Evolutionary conservation across 2,329 filamentous ascomycete species (phyloP).

Genomic region (Xylaria sp.): DNA sequence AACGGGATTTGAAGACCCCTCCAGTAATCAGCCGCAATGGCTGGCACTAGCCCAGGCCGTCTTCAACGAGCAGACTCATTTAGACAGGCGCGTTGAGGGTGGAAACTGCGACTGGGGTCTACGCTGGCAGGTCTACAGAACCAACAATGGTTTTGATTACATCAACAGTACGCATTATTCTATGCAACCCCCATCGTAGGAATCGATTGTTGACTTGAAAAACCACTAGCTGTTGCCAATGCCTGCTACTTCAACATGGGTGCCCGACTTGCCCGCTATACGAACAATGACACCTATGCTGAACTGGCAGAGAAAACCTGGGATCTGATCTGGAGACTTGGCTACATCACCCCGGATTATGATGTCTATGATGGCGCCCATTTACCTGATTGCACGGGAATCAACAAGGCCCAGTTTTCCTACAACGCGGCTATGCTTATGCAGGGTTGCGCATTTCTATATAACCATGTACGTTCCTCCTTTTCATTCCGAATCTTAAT

Average conservation of each 20-base stretch:
- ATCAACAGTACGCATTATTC: conserved; percentile 66
- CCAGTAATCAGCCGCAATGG: conserved; percentile 66
- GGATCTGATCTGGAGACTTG: conserved; percentile 67
- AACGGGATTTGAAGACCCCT: conserved; percentile 69
- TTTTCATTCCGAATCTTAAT: neutral
- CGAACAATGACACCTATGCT: conserved; percentile 72
- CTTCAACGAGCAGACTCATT: conserved; percentile 69
- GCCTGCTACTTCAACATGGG: conserved; percentile 73
- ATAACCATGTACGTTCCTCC: conserved; percentile 64
- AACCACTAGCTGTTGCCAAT: conserved; percentile 64
- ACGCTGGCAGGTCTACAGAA: conserved; percentile 80
- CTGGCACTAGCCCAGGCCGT: conserved; percentile 75
- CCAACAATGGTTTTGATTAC: conserved; percentile 81
- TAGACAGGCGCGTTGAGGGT: conserved; percentile 69
- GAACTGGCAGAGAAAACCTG: conserved; percentile 70
- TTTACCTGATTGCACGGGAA: conserved; percentile 68
- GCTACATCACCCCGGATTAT: conserved; percentile 71
- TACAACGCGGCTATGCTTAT: conserved; percentile 73
- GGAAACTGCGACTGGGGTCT: conserved; percentile 74
- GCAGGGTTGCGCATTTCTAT: conserved; percentile 74
- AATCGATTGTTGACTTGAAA: conserved; percentile 25
- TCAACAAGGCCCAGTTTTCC: conserved; percentile 73
- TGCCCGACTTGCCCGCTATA: conserved; percentile 78
- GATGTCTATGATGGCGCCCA: conserved; percentile 74
- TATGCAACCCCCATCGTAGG: neutral